A percentile compares a stretch with the other conserved stretches of the same genome.
Conservation (phyloP, 257 asterid genomes). For the Forsythia viridissima region DNA sequence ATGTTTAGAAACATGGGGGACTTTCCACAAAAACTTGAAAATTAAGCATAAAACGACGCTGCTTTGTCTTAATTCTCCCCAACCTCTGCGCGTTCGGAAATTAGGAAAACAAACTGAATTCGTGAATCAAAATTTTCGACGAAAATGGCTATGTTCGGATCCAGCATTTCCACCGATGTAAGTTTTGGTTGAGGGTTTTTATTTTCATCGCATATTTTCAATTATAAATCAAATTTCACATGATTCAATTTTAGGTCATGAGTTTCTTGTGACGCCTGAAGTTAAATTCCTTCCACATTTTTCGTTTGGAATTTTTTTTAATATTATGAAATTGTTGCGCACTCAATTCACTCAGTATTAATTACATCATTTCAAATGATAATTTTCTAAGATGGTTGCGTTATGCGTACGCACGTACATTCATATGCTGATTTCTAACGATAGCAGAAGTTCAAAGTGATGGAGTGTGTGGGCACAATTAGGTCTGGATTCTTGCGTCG, state of each 20-base stretch:
- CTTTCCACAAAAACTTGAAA: background rate
- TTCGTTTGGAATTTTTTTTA: background rate
- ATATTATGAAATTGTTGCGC: background rate
- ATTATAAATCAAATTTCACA: constrained; percentile 1
- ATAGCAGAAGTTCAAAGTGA: background rate
- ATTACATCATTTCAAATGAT: background rate
- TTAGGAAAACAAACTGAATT: background rate
- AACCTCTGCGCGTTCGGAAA: background rate
- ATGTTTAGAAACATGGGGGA: background rate
- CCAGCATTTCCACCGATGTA: constrained; percentile 40
- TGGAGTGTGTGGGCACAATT: background rate
- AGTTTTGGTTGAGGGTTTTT: constrained; percentile 7
- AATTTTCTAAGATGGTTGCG: background rate
- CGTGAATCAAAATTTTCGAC: background rate
- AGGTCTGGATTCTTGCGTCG: background rate
- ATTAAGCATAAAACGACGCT: background rate
- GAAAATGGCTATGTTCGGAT: constrained; percentile 44
- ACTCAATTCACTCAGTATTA: background rate
- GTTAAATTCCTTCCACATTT: too few species aligned
- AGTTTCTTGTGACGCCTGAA: too few species aligned
- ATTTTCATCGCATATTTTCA: background rate
- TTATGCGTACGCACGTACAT: too few species aligned
- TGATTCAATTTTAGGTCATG: constrained; percentile 1
- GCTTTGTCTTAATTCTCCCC: background rate
- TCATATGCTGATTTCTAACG: background rate